Base-by-base conservation (phyloP, 1,284 basidiomycete genomes). In the Cronartium quercuum region DNA sequence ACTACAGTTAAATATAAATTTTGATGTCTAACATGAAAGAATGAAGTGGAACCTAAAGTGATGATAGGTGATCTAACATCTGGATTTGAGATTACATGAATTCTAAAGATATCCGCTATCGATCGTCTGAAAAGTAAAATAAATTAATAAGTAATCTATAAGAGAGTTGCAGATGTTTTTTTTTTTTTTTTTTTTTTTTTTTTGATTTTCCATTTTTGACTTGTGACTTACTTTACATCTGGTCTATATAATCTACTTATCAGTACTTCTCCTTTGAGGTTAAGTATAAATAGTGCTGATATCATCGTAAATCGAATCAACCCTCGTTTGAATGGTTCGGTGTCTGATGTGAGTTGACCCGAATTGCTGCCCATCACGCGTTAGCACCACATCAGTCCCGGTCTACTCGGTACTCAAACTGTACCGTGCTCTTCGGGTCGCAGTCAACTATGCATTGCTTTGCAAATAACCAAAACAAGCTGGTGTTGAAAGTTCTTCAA, bases 21-120 rank as follows among this genome's bases (percentile, higher is more conserved):
- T 84, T 95, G 94, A 77, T 94, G 86, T 76, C 93, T 86, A 75
- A 98, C 93, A 82, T 98, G 93, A 83, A 98, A 95, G 87, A 97
- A 97, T 78, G 91, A 94, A 0, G 94, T 97, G 34, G 92, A 95
- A 42, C 94, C 94, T 24, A 99, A 87, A 0, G 96, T 98, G 82
- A 98, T 91, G 81, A 99, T 97, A 21, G 96, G 96, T 44, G 94
- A 94, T 75, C 92, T 88, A 42, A 97, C 92, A 83, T 98, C 91
- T 79, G 91, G 91, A 83, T 95, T 97, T 29, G 94, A 95, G 76
- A 98, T 90, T 80, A 99, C 96, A 83, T 98, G 95, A 81, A 97
- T 96, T 77, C 94, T 88, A 83, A 97, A 97, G 47, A 97, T 93
- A 82, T 97, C 94, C 42, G 93, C 91, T 78, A 96, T 95, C n/a